Evolutionary conservation across 768 basidiomycete species (phyloP), one percentile per base, ranked within the genome.

Genomic region (Lactarius quietus): DNA sequence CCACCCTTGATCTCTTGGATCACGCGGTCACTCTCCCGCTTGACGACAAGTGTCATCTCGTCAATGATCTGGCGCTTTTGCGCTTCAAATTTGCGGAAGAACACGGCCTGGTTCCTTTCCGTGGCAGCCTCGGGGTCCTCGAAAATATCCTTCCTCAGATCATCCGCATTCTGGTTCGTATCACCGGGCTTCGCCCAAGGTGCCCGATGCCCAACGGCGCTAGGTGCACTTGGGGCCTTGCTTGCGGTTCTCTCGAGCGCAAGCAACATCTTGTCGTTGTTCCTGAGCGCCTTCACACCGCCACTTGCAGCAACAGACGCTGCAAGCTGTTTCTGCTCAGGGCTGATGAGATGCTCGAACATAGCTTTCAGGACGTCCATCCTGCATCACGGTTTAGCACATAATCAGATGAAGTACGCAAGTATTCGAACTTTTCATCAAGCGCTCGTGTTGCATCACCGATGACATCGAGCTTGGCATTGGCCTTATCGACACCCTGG

Each of bases 1-100:
- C 74, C 74, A 3, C 61, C 60, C 9, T 61, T 66, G n/a, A 75
- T 43, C 33, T 68, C 68, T n/a, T 52, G 60, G 26, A 72, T 59
- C 8, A 62, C 57, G 3, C 70, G 65, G 5, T 66, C 63, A 10
- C 65, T 51, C 55, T 71, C 72, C 12, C 64, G 66, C n/a, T 64
- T 29, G n/a, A 73, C 57, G 54, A 72, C 61, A 36, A 45, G 23
- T 48, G 71, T 45, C 62, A 68, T 17, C 26, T 57, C 64, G 18
- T 62, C 57, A 8, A 70, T 20, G 10, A 68, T 61, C 45, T 63
- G 68, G 33, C 39, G 60, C 59, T 62, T 69, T 61, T 62, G 68
- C 20, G 68, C 63, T 20, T 68, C 67, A 29, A 73, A 73, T 51
- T 72, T 71, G 26, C 71, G 70, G 35, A 52, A 59, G 55, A 69